A percentile compares a stretch with the other conserved stretches of the same genome.
These are phyloP conservation scores for Fusarium hostae DNA, from an alignment of 2,329 filamentous ascomycete genomes.

Conservation along the genomic window DNA sequence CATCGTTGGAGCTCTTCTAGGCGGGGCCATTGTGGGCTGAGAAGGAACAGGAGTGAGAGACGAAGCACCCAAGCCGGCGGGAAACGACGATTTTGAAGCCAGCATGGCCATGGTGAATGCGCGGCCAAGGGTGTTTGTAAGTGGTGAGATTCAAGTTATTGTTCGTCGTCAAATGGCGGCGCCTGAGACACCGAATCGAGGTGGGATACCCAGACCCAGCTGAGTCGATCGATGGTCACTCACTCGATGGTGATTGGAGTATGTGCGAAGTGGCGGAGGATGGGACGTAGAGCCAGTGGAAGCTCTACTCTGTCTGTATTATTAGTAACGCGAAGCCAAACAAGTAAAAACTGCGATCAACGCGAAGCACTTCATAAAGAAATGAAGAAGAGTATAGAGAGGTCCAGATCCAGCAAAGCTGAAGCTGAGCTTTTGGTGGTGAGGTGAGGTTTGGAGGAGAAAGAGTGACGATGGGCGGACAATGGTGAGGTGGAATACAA, in stretches of 20 bases:
- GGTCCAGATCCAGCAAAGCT: constrained; percentile 19
- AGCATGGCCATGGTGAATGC: constrained; percentile 75
- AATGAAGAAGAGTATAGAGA: constrained; percentile 30
- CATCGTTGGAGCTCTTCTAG: constrained; percentile 63
- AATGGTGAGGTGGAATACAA: constrained; percentile 29
- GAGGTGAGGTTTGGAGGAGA: constrained; percentile 27
- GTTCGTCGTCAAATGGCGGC: constrained; percentile 27
- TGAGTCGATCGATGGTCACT: constrained; percentile 33
- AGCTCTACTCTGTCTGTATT: constrained; percentile 31
- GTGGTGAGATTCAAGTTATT: not conserved
- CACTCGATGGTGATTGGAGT: constrained; percentile 20
- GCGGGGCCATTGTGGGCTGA: constrained; percentile 61
- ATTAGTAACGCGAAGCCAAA: constrained; percentile 36
- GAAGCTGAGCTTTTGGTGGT: constrained; percentile 7
- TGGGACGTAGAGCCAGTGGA: constrained; percentile 1
- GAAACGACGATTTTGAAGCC: constrained; percentile 78
- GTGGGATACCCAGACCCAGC: constrained; percentile 40
- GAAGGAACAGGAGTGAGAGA: constrained; percentile 59
- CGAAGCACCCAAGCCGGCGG: constrained; percentile 61
- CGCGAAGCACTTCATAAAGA: constrained; percentile 36
- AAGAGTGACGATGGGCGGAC: constrained; percentile 30
- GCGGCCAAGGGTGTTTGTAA: constrained; percentile 3
- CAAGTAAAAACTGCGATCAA: constrained; percentile 42
- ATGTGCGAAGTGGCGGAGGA: constrained; percentile 7
- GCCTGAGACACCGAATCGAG: constrained; percentile 38